Percentiles rank a stretch among this genome's conserved stretches.
Evolutionary conservation across 352 stramenopile species (phyloP).

Genomic region (Pythium guiyangense): DNA sequence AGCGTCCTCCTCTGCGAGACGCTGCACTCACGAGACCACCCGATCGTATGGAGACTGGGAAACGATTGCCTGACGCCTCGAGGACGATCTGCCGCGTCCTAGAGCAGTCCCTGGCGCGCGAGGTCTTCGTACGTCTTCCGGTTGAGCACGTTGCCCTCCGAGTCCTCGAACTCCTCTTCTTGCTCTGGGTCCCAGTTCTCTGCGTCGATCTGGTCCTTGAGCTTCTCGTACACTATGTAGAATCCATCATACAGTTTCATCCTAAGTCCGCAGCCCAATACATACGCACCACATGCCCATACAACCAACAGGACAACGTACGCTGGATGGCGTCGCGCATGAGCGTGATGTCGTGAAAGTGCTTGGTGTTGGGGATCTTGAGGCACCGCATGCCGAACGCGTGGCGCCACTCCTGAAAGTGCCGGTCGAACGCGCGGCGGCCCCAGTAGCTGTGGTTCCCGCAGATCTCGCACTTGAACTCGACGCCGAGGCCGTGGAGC

Average conservation of each 20-base stretch:
- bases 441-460: conserved; percentile 98
- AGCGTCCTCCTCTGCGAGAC: no score
- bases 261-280: not conserved
- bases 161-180: conserved; percentile 99
- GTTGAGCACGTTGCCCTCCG: conserved; percentile 97
- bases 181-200: conserved; percentile 92
- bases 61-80: no score
- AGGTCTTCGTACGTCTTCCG: conserved; percentile 98
- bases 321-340: conserved; percentile 94
- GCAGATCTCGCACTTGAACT: conserved; percentile 99
- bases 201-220: conserved; percentile 92
- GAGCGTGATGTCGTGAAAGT: conserved; percentile 99
- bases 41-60: no score
- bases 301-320: conserved; percentile 24
- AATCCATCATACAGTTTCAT: conserved; percentile 11
- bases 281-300: not conserved
- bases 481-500: conserved; percentile 97
- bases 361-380: conserved; percentile 99
- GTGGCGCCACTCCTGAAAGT: conserved; percentile 98
- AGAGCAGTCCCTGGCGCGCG: conserved; percentile 95
- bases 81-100: conserved; percentile 3
- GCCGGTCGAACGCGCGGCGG: conserved; percentile 93
- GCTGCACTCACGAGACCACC: no score
- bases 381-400: conserved; percentile 98
- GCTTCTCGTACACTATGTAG: conserved; percentile 92